Base-by-base conservation (phyloP, 495 filamentous ascomycete species). In the Neurospora sp. region DNA sequence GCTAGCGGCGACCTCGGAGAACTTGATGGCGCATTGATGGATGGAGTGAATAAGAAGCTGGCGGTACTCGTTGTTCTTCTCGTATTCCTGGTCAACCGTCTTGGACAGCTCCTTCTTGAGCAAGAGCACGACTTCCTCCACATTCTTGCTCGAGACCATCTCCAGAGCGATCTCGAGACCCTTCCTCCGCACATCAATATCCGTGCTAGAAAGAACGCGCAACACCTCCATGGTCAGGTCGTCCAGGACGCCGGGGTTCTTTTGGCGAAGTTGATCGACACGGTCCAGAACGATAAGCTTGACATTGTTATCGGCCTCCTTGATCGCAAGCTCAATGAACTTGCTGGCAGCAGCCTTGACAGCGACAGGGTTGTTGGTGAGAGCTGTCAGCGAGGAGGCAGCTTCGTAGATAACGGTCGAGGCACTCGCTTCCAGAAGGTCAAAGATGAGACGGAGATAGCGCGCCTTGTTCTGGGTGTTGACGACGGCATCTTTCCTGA, bases 141-240 rank as follows among this genome's bases (percentile, higher is more conserved):
- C 95, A 76, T 99, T 99, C 86, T 97, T 97, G 89, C 94, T 97
- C 0, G 94, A 95, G 14, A 98, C 93, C 96, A 99, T 98, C 76
- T 98, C 95, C 82, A 99, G 83, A 11, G 94, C 96, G 78, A 99
- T 93, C 66, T 88, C 87, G 27, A 99, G 89, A 41, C 96, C 93
- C 83, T 98, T 99, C 81, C 89, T 90, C 79, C 96, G 91, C 49
- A 99, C 95, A 81, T 98, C 96, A 75, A 99, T 92, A 83, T 99
- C 96, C 14, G 96, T 93, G 80, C 93, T 97, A 49, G 93, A 93
- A 69, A 99, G 90, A n/a, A 97, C 95, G 72, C 96, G 93, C 70
- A 99, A 86, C 75, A 98, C 94, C 79, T 98, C 96, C 95, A 99
- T 98, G n/a, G 92, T 93, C 69, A 98, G 85, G 77, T 98, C 96